Evolutionary conservation across 129 eudicot genomes (phyloP), one percentile per base, ranked within the genome.

Genomic region (Tagetes patula): DNA sequence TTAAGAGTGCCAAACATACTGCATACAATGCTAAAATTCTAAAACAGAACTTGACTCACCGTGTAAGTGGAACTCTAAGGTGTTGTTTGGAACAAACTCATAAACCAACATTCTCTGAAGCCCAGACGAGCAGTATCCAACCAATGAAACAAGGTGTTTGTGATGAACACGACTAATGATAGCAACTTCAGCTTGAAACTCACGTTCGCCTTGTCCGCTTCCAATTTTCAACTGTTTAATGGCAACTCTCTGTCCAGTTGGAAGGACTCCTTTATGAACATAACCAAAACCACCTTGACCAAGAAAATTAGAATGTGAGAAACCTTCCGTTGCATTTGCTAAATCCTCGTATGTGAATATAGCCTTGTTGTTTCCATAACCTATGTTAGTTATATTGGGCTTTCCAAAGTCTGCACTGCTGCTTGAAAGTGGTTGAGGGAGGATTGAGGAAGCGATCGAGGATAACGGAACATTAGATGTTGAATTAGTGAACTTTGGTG

Each of bases 281-380:
- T 85, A 84, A 41, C 98, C 96, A 79, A 89, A 89, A 71, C 96
- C 98, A 69, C 98, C 98, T 84, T 89, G 88, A 82, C 98, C 98
- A 43, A 92, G 96, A 38, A 92, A 85, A 79, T 92, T 92, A 59
- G 81, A 13, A 3, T 64, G 56, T 30, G 96, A 78, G 66, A 92
- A 92, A 73, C 83, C 81, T 48, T 82, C 69, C 33, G 94, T 87
- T 62, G 97, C 96, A 61, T 72, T 27, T 52, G 77, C 87, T 73
- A 92, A 80, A 68, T 89, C 97, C 79, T 85, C 87, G 66, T 81
- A 86, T 1, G 85, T 88, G 74, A 92, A 89, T 47, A 84, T 76
- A 62, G 82, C 82, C 53, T 83, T 83, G 67, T 85, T 59, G 60
- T 70, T 72, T 60, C 50, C 75, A 42, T 71, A 65, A 47, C 69